phyloP scores from a whole-genome alignment of 1,139 yeast genomes.

The Candida labiduridarum region DNA sequence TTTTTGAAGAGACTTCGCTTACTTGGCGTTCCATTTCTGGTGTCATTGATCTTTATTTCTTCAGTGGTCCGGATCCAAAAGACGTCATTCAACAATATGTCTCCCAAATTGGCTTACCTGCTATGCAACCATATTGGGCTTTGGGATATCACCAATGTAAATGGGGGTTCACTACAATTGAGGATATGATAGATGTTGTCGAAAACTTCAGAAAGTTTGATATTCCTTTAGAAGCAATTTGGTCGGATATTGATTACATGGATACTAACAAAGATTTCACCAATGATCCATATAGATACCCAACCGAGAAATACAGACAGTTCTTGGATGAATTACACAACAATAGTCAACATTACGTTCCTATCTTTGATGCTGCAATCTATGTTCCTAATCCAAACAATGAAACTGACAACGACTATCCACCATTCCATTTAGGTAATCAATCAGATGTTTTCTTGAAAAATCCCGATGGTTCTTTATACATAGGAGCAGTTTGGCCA shows the following conservation, averaged over 20 bases:
- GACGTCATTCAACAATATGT: constrained; percentile 32
- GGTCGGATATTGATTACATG: constrained; percentile 30
- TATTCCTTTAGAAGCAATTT: constrained; percentile 25
- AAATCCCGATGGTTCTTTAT: constrained; percentile 28
- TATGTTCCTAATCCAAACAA: constrained; percentile 27
- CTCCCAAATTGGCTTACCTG: constrained; percentile 23
- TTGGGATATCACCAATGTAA: constrained; percentile 27
- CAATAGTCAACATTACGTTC: constrained; percentile 30
- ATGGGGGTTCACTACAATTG: constrained; percentile 24
- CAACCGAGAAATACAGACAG: constrained; percentile 20
- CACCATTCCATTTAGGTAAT: constrained; percentile 26
- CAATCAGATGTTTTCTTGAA: constrained; percentile 28
- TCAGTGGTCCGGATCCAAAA: constrained; percentile 32
- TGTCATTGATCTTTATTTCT: constrained; percentile 33
- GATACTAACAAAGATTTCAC: constrained; percentile 33
- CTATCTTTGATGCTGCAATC: constrained; percentile 37
- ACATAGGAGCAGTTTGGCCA: constrained; percentile 29
- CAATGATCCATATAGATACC: constrained; percentile 27
- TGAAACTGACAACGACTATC: constrained; percentile 24
- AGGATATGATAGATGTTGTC: constrained; percentile 22
- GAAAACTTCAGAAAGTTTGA: constrained; percentile 21
- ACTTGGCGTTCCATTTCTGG: constrained; percentile 32
- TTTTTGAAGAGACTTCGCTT: constrained; percentile 22
- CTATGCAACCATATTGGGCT: constrained; percentile 27
- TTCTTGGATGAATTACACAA: constrained; percentile 27